Conservation (phyloP, 306 rosid genomes). For the Boehmeria nivea region DNA sequence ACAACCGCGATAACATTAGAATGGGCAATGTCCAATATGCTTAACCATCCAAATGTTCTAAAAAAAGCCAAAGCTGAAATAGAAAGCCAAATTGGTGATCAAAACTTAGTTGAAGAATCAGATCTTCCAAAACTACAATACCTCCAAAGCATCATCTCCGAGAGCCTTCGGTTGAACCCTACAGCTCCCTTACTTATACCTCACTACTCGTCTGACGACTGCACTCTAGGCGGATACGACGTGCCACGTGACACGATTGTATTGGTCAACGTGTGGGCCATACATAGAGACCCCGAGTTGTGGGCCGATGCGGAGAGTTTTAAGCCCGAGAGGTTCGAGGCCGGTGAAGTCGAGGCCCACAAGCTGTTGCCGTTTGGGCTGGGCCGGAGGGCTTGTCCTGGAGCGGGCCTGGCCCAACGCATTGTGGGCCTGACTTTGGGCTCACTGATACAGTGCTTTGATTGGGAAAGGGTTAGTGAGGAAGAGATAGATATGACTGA, state of each 20-base stretch:
- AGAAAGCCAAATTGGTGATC: slow-evolving; percentile 12
- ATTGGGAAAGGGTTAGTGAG: slow-evolving; percentile 13
- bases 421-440: slow-evolving; percentile 18
- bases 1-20: slow-evolving; percentile 20
- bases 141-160: slow-evolving; percentile 9
- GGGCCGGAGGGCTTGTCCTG: slow-evolving; percentile 26
- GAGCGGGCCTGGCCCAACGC: slow-evolving; percentile 7
- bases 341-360: not conserved
- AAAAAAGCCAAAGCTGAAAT: slow-evolving; percentile 12
- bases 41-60: slow-evolving; percentile 11
- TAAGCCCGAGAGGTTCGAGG: slow-evolving; percentile 11
- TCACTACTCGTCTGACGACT: slow-evolving; percentile 16
- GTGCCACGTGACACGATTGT: slow-evolving; percentile 14
- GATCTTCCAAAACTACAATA: slow-evolving; percentile 5
- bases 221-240: slow-evolving; percentile 7
- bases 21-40: slow-evolving; percentile 16
- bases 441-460: slow-evolving; percentile 27
- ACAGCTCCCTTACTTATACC: slow-evolving; percentile 12
- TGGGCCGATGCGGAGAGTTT: slow-evolving; percentile 18
- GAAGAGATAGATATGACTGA: slow-evolving; percentile 18
- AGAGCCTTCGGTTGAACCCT: slow-evolving; percentile 20
- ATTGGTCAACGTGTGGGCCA: slow-evolving; percentile 27
- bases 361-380: slow-evolving; percentile 20
- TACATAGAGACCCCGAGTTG: slow-evolving; percentile 15
- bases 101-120: slow-evolving; percentile 8